Evolutionary conservation across 306 rosid species (phyloP).

Genomic region (Crotalaria pallida): DNA sequence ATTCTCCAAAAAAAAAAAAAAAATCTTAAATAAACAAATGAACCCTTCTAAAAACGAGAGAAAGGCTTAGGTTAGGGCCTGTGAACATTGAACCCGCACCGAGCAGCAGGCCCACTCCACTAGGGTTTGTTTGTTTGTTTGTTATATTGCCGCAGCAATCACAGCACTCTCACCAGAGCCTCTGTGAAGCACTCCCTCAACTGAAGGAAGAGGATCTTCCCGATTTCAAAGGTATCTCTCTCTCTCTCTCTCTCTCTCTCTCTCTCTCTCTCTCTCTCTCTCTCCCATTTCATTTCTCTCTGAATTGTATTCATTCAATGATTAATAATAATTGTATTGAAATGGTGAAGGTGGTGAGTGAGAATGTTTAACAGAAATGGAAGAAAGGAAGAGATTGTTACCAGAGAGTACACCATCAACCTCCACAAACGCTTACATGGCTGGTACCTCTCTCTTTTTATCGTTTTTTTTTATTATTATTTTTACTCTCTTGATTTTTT

Average conservation of each 20-base stretch:
- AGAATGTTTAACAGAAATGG: conserved; percentile 77
- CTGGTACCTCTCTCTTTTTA: conserved; percentile 41
- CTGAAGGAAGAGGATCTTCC: too few relatives aligned
- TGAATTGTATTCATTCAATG: neutral
- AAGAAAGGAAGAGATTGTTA: conserved; percentile 80
- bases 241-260: too few relatives aligned
- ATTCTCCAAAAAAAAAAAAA: too few relatives aligned
- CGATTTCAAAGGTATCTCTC: neutral
- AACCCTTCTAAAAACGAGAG: too few relatives aligned
- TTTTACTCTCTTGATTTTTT: neutral
- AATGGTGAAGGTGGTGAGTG: neutral
- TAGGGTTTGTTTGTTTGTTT: conserved; percentile 5
- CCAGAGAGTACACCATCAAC: conserved; percentile 85
- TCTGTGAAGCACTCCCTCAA: too few relatives aligned
- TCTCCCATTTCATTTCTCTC: too few relatives aligned
- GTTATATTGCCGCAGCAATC: too few relatives aligned
- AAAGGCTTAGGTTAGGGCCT: too few relatives aligned
- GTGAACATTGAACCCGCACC: neutral
- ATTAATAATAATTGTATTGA: neutral
- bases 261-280: too few relatives aligned
- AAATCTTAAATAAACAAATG: too few relatives aligned
- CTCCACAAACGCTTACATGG: conserved; percentile 87
- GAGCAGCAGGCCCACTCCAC: neutral
- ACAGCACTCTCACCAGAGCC: neutral
- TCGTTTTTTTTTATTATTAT: neutral